A percentile compares a stretch with the other conserved stretches of the same genome.
phyloP scores from a whole-genome alignment of 2,329 filamentous ascomycete species.

The Aureobasidium mangrovei region DNA sequence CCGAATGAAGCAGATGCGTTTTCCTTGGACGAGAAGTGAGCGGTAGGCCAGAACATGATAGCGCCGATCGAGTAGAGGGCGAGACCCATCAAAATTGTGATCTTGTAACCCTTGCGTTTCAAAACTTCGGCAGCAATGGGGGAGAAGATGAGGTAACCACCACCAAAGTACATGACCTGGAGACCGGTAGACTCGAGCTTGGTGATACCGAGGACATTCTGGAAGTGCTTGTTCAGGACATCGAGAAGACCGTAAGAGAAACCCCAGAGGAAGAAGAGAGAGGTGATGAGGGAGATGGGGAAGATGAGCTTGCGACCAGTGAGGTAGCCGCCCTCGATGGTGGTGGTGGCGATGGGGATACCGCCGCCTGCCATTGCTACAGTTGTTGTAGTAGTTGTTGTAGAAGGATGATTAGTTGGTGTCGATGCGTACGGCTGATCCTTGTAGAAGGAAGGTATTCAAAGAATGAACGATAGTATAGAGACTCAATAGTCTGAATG shows the following conservation, averaged over 20 bases:
- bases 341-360: conserved; percentile 30
- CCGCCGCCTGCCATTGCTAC: conserved; percentile 34
- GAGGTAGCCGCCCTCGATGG: conserved; percentile 34
- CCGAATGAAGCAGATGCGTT: conserved; percentile 29
- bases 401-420: background rate
- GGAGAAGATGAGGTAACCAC: conserved; percentile 35
- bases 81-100: conserved; percentile 37
- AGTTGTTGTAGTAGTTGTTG: background rate
- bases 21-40: conserved; percentile 25
- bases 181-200: conserved; percentile 35
- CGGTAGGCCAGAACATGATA: conserved; percentile 31
- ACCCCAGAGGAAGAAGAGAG: conserved; percentile 39
- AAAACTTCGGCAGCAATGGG: conserved; percentile 36
- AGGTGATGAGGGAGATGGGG: conserved; percentile 40
- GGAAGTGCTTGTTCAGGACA: conserved; percentile 32
- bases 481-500: conserved; percentile 9
- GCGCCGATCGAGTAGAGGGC: conserved; percentile 31
- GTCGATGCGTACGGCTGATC: background rate
- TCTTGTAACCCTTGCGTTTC: conserved; percentile 37
- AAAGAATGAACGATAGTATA: conserved; percentile 5
- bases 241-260: conserved; percentile 30
- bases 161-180: conserved; percentile 36
- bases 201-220: conserved; percentile 30
- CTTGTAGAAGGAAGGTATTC: conserved; percentile 7
- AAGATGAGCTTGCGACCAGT: conserved; percentile 40